phyloP scores from a whole-genome alignment of 305 asterid genomes.

The Solanum hybrid region DNA sequence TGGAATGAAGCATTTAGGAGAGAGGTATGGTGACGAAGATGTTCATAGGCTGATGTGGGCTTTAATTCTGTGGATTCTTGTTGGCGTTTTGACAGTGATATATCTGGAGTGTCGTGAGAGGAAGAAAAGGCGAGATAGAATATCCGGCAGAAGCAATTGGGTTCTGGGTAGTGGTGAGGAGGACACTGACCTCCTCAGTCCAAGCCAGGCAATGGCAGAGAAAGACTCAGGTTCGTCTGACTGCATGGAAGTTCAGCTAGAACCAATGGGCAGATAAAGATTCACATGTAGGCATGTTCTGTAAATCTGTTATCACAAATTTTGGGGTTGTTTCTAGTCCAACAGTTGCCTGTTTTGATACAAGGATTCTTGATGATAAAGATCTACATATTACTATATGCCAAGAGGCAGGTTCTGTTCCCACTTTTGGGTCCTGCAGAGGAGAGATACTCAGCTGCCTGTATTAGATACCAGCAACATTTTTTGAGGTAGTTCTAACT shows the following conservation, averaged over 20 bases:
- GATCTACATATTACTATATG: conserved; percentile 14
- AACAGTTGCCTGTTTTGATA: conserved; percentile 14
- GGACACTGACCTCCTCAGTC: conserved; percentile 59
- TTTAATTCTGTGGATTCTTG: conserved; percentile 67
- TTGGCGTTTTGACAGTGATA: conserved; percentile 40
- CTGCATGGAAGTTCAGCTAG: conserved; percentile 92
- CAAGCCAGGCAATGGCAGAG: conserved; percentile 26
- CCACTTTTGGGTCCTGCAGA: conserved; percentile 20
- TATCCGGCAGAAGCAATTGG: conserved; percentile 63
- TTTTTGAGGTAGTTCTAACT: conserved; percentile 27
- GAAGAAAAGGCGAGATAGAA: conserved; percentile 35
- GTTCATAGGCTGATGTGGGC: conserved; percentile 74
- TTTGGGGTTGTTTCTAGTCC: conserved; percentile 18
- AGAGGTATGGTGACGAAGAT: conserved; percentile 67
- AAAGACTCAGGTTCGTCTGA: conserved; percentile 44
- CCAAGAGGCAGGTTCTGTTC: conserved; percentile 13
- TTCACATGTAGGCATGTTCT: conserved; percentile 4
- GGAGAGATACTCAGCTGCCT: conserved; percentile 33
- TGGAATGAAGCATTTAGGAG: conserved; percentile 93
- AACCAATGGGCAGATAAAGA: conserved; percentile 56
- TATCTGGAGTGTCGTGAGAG: conserved; percentile 71
- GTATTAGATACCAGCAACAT: conserved; percentile 32
- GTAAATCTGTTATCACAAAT: conserved; percentile 14
- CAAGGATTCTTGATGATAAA: conserved; percentile 5
- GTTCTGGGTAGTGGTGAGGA: conserved; percentile 79